Conservation (phyloP, 1,284 basidiomycete genomes). For the Coniophora puteana region DNA sequence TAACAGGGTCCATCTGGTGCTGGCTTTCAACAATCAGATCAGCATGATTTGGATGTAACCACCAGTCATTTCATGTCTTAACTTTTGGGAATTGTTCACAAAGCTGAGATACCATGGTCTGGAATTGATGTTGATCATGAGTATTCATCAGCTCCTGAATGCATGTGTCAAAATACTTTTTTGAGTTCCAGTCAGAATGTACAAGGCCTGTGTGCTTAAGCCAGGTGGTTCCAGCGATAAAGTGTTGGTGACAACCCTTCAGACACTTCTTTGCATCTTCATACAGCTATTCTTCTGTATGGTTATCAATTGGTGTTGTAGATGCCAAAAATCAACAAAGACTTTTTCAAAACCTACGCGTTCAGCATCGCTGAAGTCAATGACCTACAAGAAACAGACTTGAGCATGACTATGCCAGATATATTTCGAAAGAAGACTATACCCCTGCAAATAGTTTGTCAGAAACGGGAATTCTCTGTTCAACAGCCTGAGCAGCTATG, state of each 20-base stretch:
- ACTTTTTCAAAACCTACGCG: neutral
- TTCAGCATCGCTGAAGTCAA: conserved; percentile 1
- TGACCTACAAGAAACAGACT: neutral
- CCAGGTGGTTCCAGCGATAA: conserved; percentile 18
- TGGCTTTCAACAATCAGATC: conserved; percentile 25
- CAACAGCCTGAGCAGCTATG: neutral
- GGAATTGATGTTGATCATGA: neutral
- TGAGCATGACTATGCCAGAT: too few relatives aligned
- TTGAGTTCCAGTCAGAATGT: neutral
- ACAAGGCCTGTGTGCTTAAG: conserved; percentile 11
- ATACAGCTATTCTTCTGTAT: conserved; percentile 16
- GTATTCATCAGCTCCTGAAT: neutral
- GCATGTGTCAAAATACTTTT: neutral
- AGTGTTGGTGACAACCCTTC: conserved; percentile 28
- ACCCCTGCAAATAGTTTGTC: neutral
- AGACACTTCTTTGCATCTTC: conserved; percentile 15
- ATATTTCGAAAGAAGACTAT: too few relatives aligned
- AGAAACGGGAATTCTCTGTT: too few relatives aligned
- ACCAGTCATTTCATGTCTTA: conserved; percentile 33
- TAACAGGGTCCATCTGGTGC: conserved; percentile 9
- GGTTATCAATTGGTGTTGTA: too few relatives aligned
- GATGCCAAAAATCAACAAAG: neutral
- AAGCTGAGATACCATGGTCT: neutral
- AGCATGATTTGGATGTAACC: conserved; percentile 20
- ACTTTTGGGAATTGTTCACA: neutral